Conservation (phyloP, 352 stramenopile genomes). For the Phytophthora agathidicida region DNA sequence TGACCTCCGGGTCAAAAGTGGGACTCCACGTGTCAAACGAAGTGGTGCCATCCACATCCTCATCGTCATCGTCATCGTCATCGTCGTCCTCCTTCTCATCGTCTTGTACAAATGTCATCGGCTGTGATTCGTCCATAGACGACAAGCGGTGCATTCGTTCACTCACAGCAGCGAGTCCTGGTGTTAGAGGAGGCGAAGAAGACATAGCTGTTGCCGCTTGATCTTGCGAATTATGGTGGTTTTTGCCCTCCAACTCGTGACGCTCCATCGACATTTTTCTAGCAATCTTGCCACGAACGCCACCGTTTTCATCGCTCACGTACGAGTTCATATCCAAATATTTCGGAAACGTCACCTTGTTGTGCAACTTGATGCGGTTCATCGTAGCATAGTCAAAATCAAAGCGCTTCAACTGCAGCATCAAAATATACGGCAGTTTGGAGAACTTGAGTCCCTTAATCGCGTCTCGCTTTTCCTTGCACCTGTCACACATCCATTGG, state of each 20-base stretch:
- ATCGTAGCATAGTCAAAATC: slow-evolving; percentile 93
- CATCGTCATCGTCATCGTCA: slow-evolving; percentile 11
- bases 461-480: slow-evolving; percentile 83
- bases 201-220: slow-evolving; percentile 10
- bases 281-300: slow-evolving; percentile 62
- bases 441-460: slow-evolving; percentile 92
- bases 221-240: slow-evolving; percentile 22
- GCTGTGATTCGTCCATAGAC: slow-evolving; percentile 79
- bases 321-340: slow-evolving; percentile 92
- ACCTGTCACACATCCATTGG: slow-evolving; percentile 89
- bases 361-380: slow-evolving; percentile 88
- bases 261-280: slow-evolving; percentile 90
- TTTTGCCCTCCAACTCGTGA: slow-evolving; percentile 69
- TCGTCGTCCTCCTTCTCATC: slow-evolving; percentile 24
- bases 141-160: slow-evolving; percentile 53
- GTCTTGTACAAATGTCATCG: slow-evolving; percentile 41
- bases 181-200: slow-evolving; percentile 24
- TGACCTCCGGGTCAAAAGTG: slow-evolving; percentile 64
- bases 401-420: slow-evolving; percentile 92
- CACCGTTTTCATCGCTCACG: slow-evolving; percentile 58
- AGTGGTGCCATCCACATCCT: slow-evolving; percentile 14
- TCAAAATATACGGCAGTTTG: slow-evolving; percentile 89
- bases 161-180: slow-evolving; percentile 11
- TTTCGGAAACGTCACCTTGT: slow-evolving; percentile 88
- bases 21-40: slow-evolving; percentile 73